Evolutionary conservation across 2,329 filamentous ascomycete genomes (phyloP), one percentile per base, ranked within the genome.

Genomic region (Rosellinia necatrix): DNA sequence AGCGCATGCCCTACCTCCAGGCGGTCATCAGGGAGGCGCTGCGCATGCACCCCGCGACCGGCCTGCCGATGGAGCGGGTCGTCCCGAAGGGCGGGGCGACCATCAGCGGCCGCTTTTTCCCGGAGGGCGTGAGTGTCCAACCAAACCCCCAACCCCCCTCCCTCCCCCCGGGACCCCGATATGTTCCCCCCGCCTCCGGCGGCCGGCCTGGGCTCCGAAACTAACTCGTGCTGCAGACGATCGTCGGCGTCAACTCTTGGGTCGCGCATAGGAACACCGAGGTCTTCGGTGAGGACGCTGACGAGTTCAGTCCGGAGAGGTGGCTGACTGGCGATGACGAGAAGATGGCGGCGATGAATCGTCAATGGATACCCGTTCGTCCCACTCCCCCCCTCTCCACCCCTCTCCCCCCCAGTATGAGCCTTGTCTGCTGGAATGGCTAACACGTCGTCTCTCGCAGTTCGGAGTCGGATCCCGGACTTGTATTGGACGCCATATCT

Each of bases 21-120:
- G 78, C 79, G 1, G 75, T 79, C 12, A 70, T 82, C 21, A 76
- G 74, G 25, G 80, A 82, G 60, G 70, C 72, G 1, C 70, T 80
- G 62, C 71, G 80, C 4, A 56, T 81, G 2, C 76, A 81, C 56
- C 75, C 78, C 5, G 72, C 72, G 0, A 67, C 76, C 2, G 75
- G 74, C 1, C 68, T 78, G 37, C 66, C 74, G 1, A 63, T 82
- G 1, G 72, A 77, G 44, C 75, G 80, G 1, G 64, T 74, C 1
- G 77, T 80, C 1, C 76, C 78, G 1, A 44, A 61, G n/a, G 70
- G 68, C 6, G 75, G 76, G 2, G 61, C 66, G 4, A 67, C 60
- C 10, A 62, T 72, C 37, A 57, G 53, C 5, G 66, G 64, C 3
- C 43, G 50, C 12, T 67, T 63, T 51, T 67, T 68, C 43, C 64